A percentile compares a stretch with the other conserved stretches of the same genome.
phyloP scores from a whole-genome alignment of 495 filamentous ascomycete species.

The Thermochaetoides thermophila region DNA sequence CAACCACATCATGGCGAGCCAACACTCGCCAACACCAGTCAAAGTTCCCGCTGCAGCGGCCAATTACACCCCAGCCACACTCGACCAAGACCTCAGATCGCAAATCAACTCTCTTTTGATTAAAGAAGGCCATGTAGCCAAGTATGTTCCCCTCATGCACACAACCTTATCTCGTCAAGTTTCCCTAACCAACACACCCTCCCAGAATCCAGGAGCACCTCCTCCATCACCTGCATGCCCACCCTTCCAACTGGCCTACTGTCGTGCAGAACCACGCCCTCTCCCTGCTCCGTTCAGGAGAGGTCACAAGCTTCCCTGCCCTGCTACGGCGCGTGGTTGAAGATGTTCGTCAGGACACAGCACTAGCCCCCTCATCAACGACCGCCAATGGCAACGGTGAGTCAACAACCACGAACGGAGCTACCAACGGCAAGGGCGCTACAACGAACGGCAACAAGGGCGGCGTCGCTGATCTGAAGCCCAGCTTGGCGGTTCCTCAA shows the following conservation, averaged over 20 bases:
- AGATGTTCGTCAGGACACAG: slow-evolving; percentile 36
- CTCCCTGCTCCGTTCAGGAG: slow-evolving; percentile 36
- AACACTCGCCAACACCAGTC: slow-evolving; percentile 32
- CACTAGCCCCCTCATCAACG: slow-evolving; percentile 12
- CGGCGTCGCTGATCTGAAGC: slow-evolving; percentile 1
- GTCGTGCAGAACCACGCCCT: slow-evolving; percentile 35
- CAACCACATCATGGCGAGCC: slow-evolving; percentile 21
- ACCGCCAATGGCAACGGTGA: slow-evolving; percentile 12
- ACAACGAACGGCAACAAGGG: slow-evolving; percentile 8
- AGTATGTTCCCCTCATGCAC: slow-evolving; percentile 18
- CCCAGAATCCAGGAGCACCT: slow-evolving; percentile 42
- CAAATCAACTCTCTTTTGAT: slow-evolving; percentile 36
- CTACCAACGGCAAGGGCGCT: slow-evolving; percentile 3
- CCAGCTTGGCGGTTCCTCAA: slow-evolving; percentile 33
- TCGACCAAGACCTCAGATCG: slow-evolving; percentile 37
- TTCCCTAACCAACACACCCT: not conserved
- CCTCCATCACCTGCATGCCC: slow-evolving; percentile 35
- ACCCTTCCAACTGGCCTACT: slow-evolving; percentile 41
- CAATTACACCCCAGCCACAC: slow-evolving; percentile 33
- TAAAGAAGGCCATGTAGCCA: slow-evolving; percentile 32
- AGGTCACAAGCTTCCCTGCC: slow-evolving; percentile 35
- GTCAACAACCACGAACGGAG: slow-evolving; percentile 9
- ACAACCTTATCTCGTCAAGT: not conserved
- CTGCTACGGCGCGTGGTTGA: slow-evolving; percentile 38
- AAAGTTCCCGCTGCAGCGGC: slow-evolving; percentile 36